Evolutionary conservation across 73 alveolate species (phyloP).

Genomic region (Symbiodinium natans): DNA sequence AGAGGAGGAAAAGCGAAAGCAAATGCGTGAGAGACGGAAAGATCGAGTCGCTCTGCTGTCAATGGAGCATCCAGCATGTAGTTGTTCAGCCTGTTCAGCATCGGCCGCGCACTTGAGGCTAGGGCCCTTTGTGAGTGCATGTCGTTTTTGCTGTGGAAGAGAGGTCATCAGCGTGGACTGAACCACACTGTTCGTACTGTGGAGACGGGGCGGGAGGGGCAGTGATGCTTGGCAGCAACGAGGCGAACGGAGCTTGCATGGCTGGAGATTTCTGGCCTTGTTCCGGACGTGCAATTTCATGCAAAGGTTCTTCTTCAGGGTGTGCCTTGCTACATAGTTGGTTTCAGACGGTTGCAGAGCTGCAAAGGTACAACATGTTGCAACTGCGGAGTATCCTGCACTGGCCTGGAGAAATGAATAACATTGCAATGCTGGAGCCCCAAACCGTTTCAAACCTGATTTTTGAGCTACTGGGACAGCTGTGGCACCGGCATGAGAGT

Average conservation of each 20-base stretch:
- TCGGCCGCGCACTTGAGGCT: too few relatives aligned
- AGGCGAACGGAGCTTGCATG: background rate
- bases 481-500: background rate
- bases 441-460: background rate
- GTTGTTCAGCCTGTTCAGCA: too few relatives aligned
- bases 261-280: too few relatives aligned
- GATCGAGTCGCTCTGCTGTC: constrained; percentile 2
- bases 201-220: background rate
- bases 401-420: background rate
- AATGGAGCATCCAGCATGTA: too few relatives aligned
- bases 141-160: background rate
- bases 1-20: constrained; percentile 83
- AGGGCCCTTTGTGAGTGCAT: too few relatives aligned
- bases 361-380: background rate
- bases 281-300: too few relatives aligned
- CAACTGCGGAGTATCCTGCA: background rate
- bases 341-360: background rate
- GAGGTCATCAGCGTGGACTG: constrained; percentile 83
- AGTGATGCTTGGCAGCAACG: background rate
- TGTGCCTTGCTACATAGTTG: background rate
- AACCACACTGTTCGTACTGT: background rate
- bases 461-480: background rate
- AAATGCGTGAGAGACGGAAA: constrained; percentile 72
- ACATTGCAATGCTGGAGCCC: background rate
- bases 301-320: background rate